Evolutionary conservation across 768 basidiomycete species (phyloP).

Genomic region (Sporobolomyces roseus): DNA sequence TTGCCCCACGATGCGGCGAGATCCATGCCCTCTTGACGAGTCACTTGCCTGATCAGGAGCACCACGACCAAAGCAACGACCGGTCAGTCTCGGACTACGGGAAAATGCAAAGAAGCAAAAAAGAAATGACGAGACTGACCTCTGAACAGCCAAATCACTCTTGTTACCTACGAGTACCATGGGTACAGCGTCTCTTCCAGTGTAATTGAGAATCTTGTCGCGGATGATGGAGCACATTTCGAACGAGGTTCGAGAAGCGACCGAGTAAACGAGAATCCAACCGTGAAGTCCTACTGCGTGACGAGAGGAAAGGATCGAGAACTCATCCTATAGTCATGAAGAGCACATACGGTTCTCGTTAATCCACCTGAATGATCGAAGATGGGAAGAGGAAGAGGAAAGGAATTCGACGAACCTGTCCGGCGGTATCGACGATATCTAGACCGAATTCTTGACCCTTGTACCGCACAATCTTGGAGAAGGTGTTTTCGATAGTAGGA

Average conservation of each 20-base stretch:
- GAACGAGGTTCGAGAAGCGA: slow-evolving; percentile 81
- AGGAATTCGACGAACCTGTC: slow-evolving; percentile 63
- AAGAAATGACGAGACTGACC: slow-evolving; percentile 52
- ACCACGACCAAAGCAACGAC: too few species aligned
- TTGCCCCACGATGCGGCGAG: slow-evolving; percentile 40
- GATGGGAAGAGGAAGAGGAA: slow-evolving; percentile 7
- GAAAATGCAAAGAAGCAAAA: background rate
- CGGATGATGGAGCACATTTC: slow-evolving; percentile 91
- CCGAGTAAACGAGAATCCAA: slow-evolving; percentile 92
- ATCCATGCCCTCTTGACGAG: slow-evolving; percentile 40
- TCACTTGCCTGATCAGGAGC: slow-evolving; percentile 41
- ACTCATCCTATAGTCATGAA: slow-evolving; percentile 86
- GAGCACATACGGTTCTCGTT: slow-evolving; percentile 14
- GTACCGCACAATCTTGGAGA: slow-evolving; percentile 64
- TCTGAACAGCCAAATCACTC: slow-evolving; percentile 65
- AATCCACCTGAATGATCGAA: background rate
- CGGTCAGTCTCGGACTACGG: too few species aligned
- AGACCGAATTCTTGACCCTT: slow-evolving; percentile 89
- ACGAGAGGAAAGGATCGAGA: slow-evolving; percentile 84
- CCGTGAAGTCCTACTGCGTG: slow-evolving; percentile 90
- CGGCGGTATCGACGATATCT: slow-evolving; percentile 96
- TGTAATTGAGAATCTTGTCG: slow-evolving; percentile 87
- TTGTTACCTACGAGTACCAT: slow-evolving; percentile 95
- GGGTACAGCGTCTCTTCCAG: slow-evolving; percentile 75
- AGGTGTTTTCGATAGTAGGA: slow-evolving; percentile 88